Percentiles rank a stretch among this genome's conserved stretches.
phyloP scores from a whole-genome alignment of 208 protist genomes.

The Willaertia magna region DNA sequence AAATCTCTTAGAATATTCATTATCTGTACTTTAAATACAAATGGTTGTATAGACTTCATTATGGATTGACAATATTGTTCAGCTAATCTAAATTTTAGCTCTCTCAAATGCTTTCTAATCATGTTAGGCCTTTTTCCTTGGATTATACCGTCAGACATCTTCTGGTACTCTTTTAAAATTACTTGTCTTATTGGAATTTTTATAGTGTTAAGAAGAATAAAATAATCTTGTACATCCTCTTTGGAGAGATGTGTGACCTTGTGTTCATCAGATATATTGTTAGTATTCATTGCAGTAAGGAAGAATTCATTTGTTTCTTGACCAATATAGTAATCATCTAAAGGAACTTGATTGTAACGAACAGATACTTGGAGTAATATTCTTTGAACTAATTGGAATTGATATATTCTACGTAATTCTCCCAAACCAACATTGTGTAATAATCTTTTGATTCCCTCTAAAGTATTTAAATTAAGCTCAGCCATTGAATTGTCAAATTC shows the following conservation, averaged over 20 bases:
- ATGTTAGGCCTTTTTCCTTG: not conserved
- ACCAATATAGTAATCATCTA: conserved; percentile 19
- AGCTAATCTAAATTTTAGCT: not conserved
- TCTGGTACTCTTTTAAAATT: not conserved
- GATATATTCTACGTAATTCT: conserved; percentile 18
- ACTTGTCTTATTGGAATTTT: not conserved
- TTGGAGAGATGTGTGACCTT: not conserved
- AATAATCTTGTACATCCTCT: not conserved
- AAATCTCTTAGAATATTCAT: not conserved
- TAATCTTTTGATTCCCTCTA: conserved; percentile 13
- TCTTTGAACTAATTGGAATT: conserved; percentile 26
- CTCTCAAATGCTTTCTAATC: not conserved
- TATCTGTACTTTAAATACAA: not conserved
- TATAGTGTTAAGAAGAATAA: not conserved
- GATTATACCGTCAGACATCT: not conserved
- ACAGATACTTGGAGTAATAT: conserved; percentile 17
- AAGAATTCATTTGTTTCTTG: not conserved
- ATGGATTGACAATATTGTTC: not conserved
- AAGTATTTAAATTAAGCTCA: conserved; percentile 29
- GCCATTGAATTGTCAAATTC: conserved; percentile 29
- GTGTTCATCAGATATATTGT: not conserved
- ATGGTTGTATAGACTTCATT: not conserved
- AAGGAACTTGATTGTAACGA: conserved; percentile 28
- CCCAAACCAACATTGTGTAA: not conserved
- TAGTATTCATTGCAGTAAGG: not conserved